Evolutionary conservation across 2,329 filamentous ascomycete genomes (phyloP), one percentile per base, ranked within the genome.

Genomic region (Penicillium corylophilum): DNA sequence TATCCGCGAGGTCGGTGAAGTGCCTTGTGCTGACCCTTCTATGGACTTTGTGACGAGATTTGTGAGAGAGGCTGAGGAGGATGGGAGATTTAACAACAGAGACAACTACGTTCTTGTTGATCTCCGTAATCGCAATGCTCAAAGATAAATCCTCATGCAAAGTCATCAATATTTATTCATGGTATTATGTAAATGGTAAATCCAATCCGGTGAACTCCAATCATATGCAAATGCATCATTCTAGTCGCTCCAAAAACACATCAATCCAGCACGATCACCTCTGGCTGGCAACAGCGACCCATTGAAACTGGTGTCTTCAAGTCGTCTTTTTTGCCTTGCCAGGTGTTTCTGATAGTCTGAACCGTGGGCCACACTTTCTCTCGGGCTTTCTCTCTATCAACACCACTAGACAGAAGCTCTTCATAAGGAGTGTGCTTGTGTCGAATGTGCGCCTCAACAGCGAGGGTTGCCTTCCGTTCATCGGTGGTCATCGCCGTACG

Each of bases 381-480:
- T n/a, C 72, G 62, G 5, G 71, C 72, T 15, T 63, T 46, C 5
- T 56, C 51, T 13, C 69, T 62, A 1, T 53, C 49, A 12, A 60
- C 44, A 0, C 69, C 70, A 0, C 48, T 36, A 4, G 58, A 48
- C 1, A 74, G 63, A 20, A 75, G 46, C 6, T 44, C 46, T 6
- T 77, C 74, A 44, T 76, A 77, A 0, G 64, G 59, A 1, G 73
- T 77, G 55, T 72, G 70, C 4, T 57, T 63, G 56, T 77, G 74
- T 22, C 74, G 63, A 48, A 77, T 72, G 62, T 77, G 71, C 26
- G 74, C 74, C 48, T 74, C 69, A 12, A 76, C 73, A 1, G 74
- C 74, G 35, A 77, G 50, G 3, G 58, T 50, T 1, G 68, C 71
- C 44, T 74, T 74, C 3, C 55, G 53, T 22, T 70, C 55, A 7